phyloP scores from a whole-genome alignment of 2,329 filamentous ascomycete genomes.

The Penicillium sp. region DNA sequence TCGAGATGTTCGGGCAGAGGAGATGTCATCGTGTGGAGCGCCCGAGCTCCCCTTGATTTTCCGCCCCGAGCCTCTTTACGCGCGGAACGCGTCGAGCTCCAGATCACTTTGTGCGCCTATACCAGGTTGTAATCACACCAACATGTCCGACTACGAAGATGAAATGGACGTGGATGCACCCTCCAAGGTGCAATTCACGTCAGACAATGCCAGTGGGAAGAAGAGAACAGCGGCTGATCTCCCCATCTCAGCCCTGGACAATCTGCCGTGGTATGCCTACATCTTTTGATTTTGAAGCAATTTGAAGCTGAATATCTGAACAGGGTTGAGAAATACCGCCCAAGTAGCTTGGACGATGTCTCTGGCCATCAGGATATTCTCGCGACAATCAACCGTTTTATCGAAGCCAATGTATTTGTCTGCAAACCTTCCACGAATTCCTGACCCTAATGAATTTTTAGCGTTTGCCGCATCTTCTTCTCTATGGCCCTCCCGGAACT shows the following conservation, averaged over 20 bases:
- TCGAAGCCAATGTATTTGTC: conserved; percentile 72
- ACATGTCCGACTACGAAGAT: conserved; percentile 59
- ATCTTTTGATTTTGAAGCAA: no score
- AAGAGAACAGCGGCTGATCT: conserved; percentile 91
- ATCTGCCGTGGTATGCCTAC: conserved; percentile 72
- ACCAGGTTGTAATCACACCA: conserved; percentile 10
- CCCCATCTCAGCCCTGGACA: conserved; percentile 90
- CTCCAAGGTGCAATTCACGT: conserved; percentile 64
- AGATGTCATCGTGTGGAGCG: conserved; percentile 31
- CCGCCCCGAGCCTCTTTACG: conserved; percentile 44
- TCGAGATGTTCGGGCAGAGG: conserved; percentile 14
- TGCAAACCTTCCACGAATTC: neutral
- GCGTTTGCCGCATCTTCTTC: conserved; percentile 88
- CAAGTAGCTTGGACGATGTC: conserved; percentile 83
- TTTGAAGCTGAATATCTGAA: conserved; percentile 14
- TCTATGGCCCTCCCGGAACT: conserved; percentile 94
- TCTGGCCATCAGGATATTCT: conserved; percentile 97
- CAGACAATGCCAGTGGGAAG: conserved; percentile 68
- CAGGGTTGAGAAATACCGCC: conserved; percentile 96
- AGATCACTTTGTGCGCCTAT: conserved; percentile 10
- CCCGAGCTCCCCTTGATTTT: conserved; percentile 34
- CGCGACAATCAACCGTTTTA: conserved; percentile 94
- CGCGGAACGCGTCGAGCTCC: conserved; percentile 35
- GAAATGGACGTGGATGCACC: conserved; percentile 67
- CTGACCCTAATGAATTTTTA: conserved; percentile 27